phyloP scores from a whole-genome alignment of 2,329 filamentous ascomycete species.

The Cladosporium sp. region DNA sequence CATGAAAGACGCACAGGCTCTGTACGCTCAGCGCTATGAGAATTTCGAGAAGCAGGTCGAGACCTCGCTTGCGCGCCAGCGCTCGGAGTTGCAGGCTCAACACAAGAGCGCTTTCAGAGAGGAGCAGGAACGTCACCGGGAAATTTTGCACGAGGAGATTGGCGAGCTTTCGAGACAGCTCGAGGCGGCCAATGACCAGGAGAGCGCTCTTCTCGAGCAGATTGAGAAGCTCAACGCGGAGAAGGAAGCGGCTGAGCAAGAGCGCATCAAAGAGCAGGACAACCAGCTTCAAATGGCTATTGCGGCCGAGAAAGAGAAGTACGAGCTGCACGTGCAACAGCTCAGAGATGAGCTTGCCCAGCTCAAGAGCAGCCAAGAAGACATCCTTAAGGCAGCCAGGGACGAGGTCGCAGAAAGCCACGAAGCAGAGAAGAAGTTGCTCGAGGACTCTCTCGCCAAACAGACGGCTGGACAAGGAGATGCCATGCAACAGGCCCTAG shows the following conservation, averaged over 20 bases:
- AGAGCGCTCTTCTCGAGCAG: constrained; percentile 13
- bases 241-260: background rate
- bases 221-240: background rate
- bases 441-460: constrained; percentile 2
- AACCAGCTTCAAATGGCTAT: background rate
- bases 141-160: constrained; percentile 6
- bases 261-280: background rate
- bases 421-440: background rate
- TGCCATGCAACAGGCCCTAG: background rate
- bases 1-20: constrained; percentile 7
- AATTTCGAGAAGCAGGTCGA: constrained; percentile 6
- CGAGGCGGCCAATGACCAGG: constrained; percentile 14
- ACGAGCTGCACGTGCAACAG: background rate
- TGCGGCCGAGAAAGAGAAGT: constrained; percentile 1
- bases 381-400: background rate
- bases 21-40: constrained; percentile 7
- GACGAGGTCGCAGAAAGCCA: constrained; percentile 5
- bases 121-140: constrained; percentile 1
- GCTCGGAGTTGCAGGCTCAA: constrained; percentile 9
- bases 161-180: constrained; percentile 11
- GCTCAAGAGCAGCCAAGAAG: constrained; percentile 1
- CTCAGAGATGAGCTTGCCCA: background rate
- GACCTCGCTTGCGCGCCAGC: constrained; percentile 9
- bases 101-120: constrained; percentile 1
- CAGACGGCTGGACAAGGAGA: background rate